Evolutionary conservation across 2,329 filamentous ascomycete species (phyloP).

Genomic region (Aspergillus sojae): DNA sequence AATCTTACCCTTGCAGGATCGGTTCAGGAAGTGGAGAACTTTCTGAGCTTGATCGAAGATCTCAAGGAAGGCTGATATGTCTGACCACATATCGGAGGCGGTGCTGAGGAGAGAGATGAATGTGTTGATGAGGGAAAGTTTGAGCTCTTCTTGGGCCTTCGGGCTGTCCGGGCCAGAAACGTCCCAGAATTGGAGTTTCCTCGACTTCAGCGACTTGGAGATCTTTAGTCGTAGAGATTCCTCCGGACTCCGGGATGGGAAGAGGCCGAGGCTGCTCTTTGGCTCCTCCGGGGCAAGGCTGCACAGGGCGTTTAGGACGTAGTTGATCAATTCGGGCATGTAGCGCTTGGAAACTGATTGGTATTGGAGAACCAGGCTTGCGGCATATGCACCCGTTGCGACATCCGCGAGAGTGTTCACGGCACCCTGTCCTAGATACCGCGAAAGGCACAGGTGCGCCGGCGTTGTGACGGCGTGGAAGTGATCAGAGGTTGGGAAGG

Average conservation of each 20-base stretch:
- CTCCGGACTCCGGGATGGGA: slow-evolving; percentile 63
- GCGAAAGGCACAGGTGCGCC: slow-evolving; percentile 78
- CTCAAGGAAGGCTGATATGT: slow-evolving; percentile 74
- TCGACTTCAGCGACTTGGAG: slow-evolving; percentile 38
- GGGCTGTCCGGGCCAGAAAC: slow-evolving; percentile 36
- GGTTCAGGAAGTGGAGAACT: slow-evolving; percentile 64
- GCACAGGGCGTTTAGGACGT: slow-evolving; percentile 72
- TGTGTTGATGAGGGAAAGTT: slow-evolving; percentile 64
- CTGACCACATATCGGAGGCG: slow-evolving; percentile 73
- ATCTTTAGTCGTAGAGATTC: slow-evolving; percentile 53
- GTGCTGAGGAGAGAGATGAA: slow-evolving; percentile 67
- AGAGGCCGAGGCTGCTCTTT: slow-evolving; percentile 54
- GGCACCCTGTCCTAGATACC: slow-evolving; percentile 78
- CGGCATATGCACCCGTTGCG: slow-evolving; percentile 75
- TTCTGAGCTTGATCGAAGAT: slow-evolving; percentile 69
- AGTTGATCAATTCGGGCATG: slow-evolving; percentile 85
- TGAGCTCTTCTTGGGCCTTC: slow-evolving; percentile 45
- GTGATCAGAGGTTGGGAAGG: slow-evolving; percentile 95
- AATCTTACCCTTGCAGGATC: slow-evolving; percentile 55
- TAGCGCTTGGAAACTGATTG: slow-evolving; percentile 83
- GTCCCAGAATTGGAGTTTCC: slow-evolving; percentile 64
- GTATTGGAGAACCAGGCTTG: slow-evolving; percentile 78
- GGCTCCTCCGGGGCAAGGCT: slow-evolving; percentile 63
- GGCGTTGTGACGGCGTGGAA: slow-evolving; percentile 96
- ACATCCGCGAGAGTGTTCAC: slow-evolving; percentile 68